Conservation (phyloP, 2,329 filamentous ascomycete genomes). For the Phaeosphaeriaceae sp. region DNA sequence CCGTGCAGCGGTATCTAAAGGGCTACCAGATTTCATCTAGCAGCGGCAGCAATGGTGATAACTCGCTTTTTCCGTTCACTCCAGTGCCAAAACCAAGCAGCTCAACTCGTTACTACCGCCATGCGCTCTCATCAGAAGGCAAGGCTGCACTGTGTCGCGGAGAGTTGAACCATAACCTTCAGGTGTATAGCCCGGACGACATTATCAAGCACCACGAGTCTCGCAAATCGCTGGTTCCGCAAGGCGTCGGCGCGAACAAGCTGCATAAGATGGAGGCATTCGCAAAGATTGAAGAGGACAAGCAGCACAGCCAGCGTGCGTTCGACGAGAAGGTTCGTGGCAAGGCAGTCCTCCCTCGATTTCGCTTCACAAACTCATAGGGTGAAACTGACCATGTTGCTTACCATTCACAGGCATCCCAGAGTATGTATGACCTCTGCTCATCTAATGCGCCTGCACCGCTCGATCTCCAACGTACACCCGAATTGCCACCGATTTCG, state of each 20-base stretch:
- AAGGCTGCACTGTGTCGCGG: conserved; percentile 20
- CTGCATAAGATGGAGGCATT: conserved; percentile 11
- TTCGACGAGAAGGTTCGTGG: conserved; percentile 17
- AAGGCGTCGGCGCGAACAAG: conserved; percentile 5
- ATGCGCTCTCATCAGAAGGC: conserved; percentile 24
- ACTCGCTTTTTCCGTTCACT: not conserved
- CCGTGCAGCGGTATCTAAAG: not conserved
- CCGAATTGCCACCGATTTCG: not conserved
- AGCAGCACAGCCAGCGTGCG: conserved; percentile 11
- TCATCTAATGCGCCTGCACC: conserved; percentile 6
- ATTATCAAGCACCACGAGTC: conserved; percentile 12
- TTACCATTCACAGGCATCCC: conserved; percentile 3
- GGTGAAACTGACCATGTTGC: conserved; percentile 3
- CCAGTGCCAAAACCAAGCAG: not conserved
- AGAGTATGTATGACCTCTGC: conserved; percentile 11
- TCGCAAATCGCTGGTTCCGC: conserved; percentile 16
- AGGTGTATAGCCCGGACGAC: conserved; percentile 19
- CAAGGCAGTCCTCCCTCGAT: conserved; percentile 3
- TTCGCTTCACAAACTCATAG: conserved; percentile 10
- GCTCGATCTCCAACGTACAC: not conserved
- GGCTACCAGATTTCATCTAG: not conserved
- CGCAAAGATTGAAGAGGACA: conserved; percentile 14
- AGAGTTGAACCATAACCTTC: conserved; percentile 27
- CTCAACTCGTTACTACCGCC: conserved; percentile 27
- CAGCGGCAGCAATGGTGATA: not conserved